A percentile compares a stretch with the other conserved stretches of the same genome.
These are phyloP conservation scores for Gaeumannomyces sp. DNA, from an alignment of 2,329 filamentous ascomycete genomes.

Conservation along the genomic window DNA sequence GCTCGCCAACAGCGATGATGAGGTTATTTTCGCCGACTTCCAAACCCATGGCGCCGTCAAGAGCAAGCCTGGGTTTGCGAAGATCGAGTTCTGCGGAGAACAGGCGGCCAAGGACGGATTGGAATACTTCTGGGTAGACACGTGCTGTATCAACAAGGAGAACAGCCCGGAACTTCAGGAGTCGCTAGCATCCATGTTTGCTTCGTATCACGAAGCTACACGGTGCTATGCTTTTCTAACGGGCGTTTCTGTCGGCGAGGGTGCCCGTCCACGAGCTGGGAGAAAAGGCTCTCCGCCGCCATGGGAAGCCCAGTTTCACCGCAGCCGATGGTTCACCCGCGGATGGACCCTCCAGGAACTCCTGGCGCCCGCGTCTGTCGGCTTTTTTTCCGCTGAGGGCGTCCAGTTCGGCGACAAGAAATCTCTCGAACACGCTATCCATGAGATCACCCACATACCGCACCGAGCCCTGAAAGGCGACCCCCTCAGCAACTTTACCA, in stretches of 20 bases:
- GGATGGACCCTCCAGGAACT: constrained; percentile 12
- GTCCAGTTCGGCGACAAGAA: not conserved
- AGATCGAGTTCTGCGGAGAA: not conserved
- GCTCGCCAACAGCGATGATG: not conserved
- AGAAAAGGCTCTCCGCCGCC: not conserved
- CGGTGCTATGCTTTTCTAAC: constrained; percentile 8
- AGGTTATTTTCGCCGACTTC: not conserved
- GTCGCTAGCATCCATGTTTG: constrained; percentile 7
- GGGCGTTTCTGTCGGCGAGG: not conserved
- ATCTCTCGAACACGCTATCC: constrained; percentile 5
- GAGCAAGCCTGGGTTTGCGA: constrained; percentile 3
- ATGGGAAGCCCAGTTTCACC: not conserved
- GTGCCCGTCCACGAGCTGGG: too few species aligned
- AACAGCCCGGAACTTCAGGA: constrained; percentile 9
- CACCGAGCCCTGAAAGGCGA: not conserved
- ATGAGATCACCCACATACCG: constrained; percentile 5
- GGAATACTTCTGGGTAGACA: constrained; percentile 7
- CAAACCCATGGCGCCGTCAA: not conserved
- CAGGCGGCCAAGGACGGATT: not conserved
- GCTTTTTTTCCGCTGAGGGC: constrained; percentile 4
- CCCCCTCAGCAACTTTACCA: not conserved
- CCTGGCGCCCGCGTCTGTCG: constrained; percentile 1
- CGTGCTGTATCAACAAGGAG: not conserved
- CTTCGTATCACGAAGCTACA: constrained; percentile 7
- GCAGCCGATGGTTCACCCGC: constrained; percentile 9